Base-by-base conservation (phyloP, 345 rosid genomes). In the Populus tremula region DNA sequence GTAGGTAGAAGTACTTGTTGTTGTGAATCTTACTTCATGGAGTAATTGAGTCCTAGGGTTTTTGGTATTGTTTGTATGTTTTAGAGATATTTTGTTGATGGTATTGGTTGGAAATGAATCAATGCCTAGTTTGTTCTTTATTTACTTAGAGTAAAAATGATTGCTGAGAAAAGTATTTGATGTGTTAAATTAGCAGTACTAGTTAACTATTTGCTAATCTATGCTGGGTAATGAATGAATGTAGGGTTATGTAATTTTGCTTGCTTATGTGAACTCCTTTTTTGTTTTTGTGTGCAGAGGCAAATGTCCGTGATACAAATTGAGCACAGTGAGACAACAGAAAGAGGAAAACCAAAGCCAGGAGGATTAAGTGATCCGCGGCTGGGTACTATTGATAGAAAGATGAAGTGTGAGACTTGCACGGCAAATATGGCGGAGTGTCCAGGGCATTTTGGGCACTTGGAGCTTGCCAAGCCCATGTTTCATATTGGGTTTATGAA, bases 381-480 rank as follows among this genome's bases (percentile, higher is more conserved):
- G 21, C 88, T 95, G 1, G 99, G 98, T 33, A 95, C 99, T 0
- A 95, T 95, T 72, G 99, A 95, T 71, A 85, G 98, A 79, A 95
- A 95, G 80, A 76, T 88, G 85, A 93, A 93, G 89, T 93, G 98
- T 6, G 99, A 93, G 72, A 95, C 97, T 8, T 95, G 99, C 76
- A 88, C 91, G 8, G 99, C 97, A 0, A 93, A 87, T 79, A 93
- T 95, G 99, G 99, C 97, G 0, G 99, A 93, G 78, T 95, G 99
- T 66, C 94, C 98, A 0, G 99, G 99, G 6, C 99, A 95, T 80
- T 95, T 95, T 79, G 99, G 99, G 50, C 97, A 93, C 78, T 85
- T 95, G 69, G 99, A 95, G 91, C 94, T 95, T 7, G 99, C 99
- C 2, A 95, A 95, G 89, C 98, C 99, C 0, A 92, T 95, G 99